Conservation (phyloP, 2,329 filamentous ascomycete genomes). For the Exophiala viscosa region DNA sequence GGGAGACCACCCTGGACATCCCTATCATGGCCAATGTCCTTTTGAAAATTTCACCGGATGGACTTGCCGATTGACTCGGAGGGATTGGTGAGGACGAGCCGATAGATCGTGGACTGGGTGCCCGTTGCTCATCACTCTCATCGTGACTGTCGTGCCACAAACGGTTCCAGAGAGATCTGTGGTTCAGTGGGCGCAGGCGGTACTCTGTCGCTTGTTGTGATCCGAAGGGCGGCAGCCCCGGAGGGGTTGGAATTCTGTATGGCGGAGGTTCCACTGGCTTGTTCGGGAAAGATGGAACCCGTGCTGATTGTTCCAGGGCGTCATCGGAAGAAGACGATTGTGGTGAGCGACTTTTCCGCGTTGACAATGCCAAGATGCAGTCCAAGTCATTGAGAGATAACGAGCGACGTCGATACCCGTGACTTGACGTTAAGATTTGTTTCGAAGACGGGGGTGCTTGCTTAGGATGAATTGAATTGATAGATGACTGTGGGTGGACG, state of each 20-base stretch:
- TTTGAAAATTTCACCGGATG: constrained; percentile 26
- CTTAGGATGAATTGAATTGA: constrained; percentile 7
- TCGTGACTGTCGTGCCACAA: constrained; percentile 7
- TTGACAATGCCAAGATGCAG: constrained; percentile 9
- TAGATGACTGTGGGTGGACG: constrained; percentile 1
- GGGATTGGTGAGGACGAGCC: constrained; percentile 1
- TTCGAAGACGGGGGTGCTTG: not conserved
- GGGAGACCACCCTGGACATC: constrained; percentile 31
- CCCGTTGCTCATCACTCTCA: constrained; percentile 7
- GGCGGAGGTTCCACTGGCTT: constrained; percentile 35
- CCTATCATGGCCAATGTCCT: constrained; percentile 33
- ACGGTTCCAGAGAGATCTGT: constrained; percentile 6
- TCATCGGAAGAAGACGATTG: constrained; percentile 27
- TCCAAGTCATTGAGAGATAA: constrained; percentile 31
- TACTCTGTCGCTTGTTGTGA: constrained; percentile 36
- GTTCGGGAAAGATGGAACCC: constrained; percentile 21
- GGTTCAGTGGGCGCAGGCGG: constrained; percentile 11
- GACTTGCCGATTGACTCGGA: not conserved
- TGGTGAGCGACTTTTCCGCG: constrained; percentile 1
- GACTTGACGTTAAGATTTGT: not conserved
- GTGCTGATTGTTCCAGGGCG: constrained; percentile 18
- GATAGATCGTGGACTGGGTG: not conserved
- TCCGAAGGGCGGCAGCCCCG: constrained; percentile 44
- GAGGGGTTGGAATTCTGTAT: constrained; percentile 39
- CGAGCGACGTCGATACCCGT: constrained; percentile 22